phyloP scores from a whole-genome alignment of 148 eudicot species.

The Camellia granthamiana region DNA sequence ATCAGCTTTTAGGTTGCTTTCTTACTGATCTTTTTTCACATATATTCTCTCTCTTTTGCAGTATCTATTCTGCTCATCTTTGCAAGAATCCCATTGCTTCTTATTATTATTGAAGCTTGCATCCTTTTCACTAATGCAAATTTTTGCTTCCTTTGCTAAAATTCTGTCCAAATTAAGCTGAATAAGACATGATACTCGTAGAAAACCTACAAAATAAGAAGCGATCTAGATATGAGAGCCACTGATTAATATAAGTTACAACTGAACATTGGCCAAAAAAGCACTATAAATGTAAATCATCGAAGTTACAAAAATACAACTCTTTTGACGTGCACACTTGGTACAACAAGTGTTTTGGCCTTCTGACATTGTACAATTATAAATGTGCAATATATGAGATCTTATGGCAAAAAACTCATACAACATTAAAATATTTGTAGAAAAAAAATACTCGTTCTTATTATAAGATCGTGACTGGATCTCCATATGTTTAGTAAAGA shows the following conservation, averaged over 20 bases:
- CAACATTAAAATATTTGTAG: too few species aligned
- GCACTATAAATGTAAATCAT: too few species aligned
- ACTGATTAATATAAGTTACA: background rate
- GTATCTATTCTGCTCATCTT: conserved; percentile 53
- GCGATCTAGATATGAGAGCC: background rate
- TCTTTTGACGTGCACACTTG: background rate
- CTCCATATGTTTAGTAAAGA: too few species aligned
- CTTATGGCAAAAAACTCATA: too few species aligned
- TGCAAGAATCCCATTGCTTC: conserved; percentile 32
- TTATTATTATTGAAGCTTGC: conserved; percentile 33
- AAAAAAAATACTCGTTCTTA: too few species aligned
- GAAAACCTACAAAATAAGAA: background rate
- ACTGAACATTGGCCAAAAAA: too few species aligned
- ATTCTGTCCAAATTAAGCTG: conserved; percentile 27
- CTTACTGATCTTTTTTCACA: conserved; percentile 34
- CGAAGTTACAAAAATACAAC: too few species aligned
- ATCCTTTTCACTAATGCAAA: conserved; percentile 21
- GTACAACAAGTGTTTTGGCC: too few species aligned
- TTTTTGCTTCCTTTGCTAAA: conserved; percentile 28
- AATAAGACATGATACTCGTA: conserved; percentile 17
- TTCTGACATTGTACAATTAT: too few species aligned
- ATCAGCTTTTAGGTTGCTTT: conserved; percentile 38
- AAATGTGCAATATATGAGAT: too few species aligned
- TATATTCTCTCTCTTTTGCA: conserved; percentile 28
- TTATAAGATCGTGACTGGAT: too few species aligned